Evolutionary conservation across 2,329 filamentous ascomycete species (phyloP).

Genomic region (Xylariaceae sp.): DNA sequence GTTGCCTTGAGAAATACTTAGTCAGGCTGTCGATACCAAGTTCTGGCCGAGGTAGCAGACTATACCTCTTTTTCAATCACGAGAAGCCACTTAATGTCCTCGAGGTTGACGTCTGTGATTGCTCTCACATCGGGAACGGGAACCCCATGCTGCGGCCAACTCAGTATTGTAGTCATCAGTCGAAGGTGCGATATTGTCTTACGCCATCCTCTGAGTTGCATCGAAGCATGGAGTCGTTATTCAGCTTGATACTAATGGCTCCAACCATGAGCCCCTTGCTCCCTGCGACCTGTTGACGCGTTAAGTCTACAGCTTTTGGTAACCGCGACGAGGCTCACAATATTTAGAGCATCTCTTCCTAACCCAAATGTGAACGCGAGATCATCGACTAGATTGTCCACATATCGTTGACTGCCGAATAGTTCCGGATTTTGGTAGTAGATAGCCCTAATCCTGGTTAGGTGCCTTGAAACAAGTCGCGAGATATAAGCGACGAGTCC

Average conservation of each 20-base stretch:
- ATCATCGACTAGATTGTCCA: conserved; percentile 69
- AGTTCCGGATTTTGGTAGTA: conserved; percentile 72
- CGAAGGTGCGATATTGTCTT: conserved; percentile 6
- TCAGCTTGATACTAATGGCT: conserved; percentile 39
- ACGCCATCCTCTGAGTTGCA: conserved; percentile 32
- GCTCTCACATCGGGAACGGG: conserved; percentile 53
- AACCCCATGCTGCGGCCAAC: conserved; percentile 44
- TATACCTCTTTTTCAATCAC: conserved; percentile 74
- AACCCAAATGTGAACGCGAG: conserved; percentile 65
- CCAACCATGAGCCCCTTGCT: conserved; percentile 68
- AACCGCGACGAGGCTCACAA: conserved; percentile 45
- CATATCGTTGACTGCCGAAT: conserved; percentile 62
- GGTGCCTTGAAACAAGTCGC: background rate
- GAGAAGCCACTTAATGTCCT: conserved; percentile 56
- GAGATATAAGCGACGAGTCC: background rate
- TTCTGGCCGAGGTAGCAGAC: background rate
- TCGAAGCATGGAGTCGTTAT: conserved; percentile 27
- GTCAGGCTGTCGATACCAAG: background rate
- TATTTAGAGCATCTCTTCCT: conserved; percentile 60
- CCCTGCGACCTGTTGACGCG: conserved; percentile 55
- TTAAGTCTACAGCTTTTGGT: background rate
- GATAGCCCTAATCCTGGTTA: conserved; percentile 57
- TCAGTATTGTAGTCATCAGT: background rate
- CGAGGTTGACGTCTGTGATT: conserved; percentile 47
- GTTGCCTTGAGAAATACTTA: conserved; percentile 53